phyloP scores from a whole-genome alignment of 1,284 basidiomycete species.

The Trichosporon sp. region DNA sequence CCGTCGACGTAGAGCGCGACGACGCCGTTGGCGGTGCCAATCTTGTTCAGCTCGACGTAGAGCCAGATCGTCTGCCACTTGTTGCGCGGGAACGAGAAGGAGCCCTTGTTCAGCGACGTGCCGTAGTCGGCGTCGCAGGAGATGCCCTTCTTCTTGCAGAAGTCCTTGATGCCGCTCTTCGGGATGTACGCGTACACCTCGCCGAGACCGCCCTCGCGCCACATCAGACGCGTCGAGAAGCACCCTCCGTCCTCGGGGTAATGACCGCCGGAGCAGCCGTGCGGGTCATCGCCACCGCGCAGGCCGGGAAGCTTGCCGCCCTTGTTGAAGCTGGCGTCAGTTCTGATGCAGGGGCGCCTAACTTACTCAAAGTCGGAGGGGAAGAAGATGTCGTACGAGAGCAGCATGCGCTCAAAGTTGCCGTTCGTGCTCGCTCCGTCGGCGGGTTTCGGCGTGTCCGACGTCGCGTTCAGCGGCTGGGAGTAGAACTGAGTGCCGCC shows the following conservation, averaged over 20 bases:
- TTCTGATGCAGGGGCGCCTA: background rate
- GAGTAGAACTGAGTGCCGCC: slow-evolving; percentile 57
- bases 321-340: slow-evolving; percentile 35
- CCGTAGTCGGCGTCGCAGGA: slow-evolving; percentile 57
- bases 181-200: slow-evolving; percentile 59
- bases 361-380: slow-evolving; percentile 44
- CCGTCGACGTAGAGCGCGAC: slow-evolving; percentile 55
- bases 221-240: slow-evolving; percentile 57
- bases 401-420: slow-evolving; percentile 49
- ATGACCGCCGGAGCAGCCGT: slow-evolving; percentile 55
- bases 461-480: slow-evolving; percentile 37
- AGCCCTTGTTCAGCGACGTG: slow-evolving; percentile 53
- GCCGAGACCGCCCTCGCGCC: slow-evolving; percentile 50
- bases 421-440: slow-evolving; percentile 39
- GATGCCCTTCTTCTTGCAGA: slow-evolving; percentile 44
- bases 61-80: slow-evolving; percentile 54
- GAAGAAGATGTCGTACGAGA: slow-evolving; percentile 52
- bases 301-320: slow-evolving; percentile 58
- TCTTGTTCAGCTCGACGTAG: slow-evolving; percentile 53
- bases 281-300: slow-evolving; percentile 49
- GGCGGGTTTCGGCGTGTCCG: slow-evolving; percentile 24
- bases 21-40: slow-evolving; percentile 48
- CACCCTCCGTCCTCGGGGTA: slow-evolving; percentile 53
- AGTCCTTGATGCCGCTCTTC: slow-evolving; percentile 34
- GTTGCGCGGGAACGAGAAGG: slow-evolving; percentile 50